These are phyloP conservation scores for Tulasnella sp. DNA, from an alignment of 768 basidiomycete genomes.

Conservation along the genomic window DNA sequence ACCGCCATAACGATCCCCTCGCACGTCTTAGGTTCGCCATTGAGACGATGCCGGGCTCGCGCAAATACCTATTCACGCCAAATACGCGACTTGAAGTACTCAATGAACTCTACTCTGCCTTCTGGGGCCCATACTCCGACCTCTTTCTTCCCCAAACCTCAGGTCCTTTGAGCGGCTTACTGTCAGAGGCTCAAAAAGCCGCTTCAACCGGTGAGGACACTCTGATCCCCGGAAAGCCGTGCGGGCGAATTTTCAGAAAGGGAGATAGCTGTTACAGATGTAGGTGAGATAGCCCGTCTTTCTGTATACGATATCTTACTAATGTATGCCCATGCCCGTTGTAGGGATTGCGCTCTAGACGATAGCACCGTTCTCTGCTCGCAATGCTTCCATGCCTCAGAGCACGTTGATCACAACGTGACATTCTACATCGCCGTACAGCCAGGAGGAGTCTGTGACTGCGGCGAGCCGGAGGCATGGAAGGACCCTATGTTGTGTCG, in stretches of 20 bases:
- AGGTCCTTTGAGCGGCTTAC: constrained; percentile 43
- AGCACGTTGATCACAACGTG: constrained; percentile 80
- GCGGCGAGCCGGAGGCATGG: constrained; percentile 89
- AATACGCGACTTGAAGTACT: constrained; percentile 56
- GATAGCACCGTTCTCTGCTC: constrained; percentile 86
- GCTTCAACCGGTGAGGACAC: constrained; percentile 42
- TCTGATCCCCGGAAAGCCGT: constrained; percentile 47
- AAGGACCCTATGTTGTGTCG: constrained; percentile 53
- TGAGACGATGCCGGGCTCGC: constrained; percentile 69
- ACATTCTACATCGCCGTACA: constrained; percentile 90
- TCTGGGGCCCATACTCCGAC: constrained; percentile 67
- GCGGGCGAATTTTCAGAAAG: constrained; percentile 77
- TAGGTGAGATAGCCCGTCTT: constrained; percentile 40
- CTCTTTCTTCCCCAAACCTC: constrained; percentile 55
- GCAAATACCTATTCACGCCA: constrained; percentile 40
- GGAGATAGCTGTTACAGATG: constrained; percentile 90
- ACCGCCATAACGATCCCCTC: constrained; percentile 48
- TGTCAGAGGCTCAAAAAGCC: constrained; percentile 54
- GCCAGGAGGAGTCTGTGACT: constrained; percentile 89
- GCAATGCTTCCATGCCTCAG: constrained; percentile 79
- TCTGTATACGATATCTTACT: background rate
- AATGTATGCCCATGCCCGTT: background rate
- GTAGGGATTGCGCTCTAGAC: constrained; percentile 82
- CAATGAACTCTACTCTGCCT: constrained; percentile 67
- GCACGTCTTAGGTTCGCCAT: constrained; percentile 63